Percentiles rank a stretch among this genome's conserved stretches.
Conservation (phyloP, 2,329 filamentous ascomycete species). For the Fusarium anguioides region DNA sequence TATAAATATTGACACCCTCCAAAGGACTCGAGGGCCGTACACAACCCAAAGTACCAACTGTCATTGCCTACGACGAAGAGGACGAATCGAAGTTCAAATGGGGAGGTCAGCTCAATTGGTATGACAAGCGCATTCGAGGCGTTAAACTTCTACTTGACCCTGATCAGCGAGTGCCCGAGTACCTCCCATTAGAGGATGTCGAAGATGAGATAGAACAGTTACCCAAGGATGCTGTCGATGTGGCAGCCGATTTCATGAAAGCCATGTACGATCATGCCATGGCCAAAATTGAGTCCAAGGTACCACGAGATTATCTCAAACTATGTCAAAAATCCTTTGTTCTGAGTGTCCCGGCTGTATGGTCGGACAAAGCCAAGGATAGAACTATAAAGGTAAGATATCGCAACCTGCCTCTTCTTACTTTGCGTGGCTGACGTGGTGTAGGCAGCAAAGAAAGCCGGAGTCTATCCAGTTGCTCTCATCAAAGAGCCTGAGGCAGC, state of each 20-base stretch:
- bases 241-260: slow-evolving; percentile 31
- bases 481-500: slow-evolving; percentile 38
- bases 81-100: slow-evolving; percentile 12
- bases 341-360: slow-evolving; percentile 34
- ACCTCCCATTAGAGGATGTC: slow-evolving; percentile 8
- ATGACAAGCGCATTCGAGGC: slow-evolving; percentile 13
- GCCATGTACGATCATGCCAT: slow-evolving; percentile 31
- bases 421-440: not conserved
- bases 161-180: slow-evolving; percentile 12
- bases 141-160: slow-evolving; percentile 38
- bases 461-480: slow-evolving; percentile 21
- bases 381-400: slow-evolving; percentile 21
- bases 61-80: slow-evolving; percentile 19
- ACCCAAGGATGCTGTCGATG: slow-evolving; percentile 22
- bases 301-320: slow-evolving; percentile 23
- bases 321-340: slow-evolving; percentile 31
- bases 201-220: slow-evolving; percentile 9
- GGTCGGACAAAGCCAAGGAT: slow-evolving; percentile 34
- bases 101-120: slow-evolving; percentile 20
- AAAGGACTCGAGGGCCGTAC: not conserved
- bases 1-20: not conserved
- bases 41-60: slow-evolving; percentile 35
- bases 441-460: slow-evolving; percentile 27
- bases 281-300: slow-evolving; percentile 16
- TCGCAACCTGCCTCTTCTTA: too few relatives aligned